Evolutionary conservation across 2,329 filamentous ascomycete species (phyloP).

Genomic region (Chrysoporthe austroafricana): DNA sequence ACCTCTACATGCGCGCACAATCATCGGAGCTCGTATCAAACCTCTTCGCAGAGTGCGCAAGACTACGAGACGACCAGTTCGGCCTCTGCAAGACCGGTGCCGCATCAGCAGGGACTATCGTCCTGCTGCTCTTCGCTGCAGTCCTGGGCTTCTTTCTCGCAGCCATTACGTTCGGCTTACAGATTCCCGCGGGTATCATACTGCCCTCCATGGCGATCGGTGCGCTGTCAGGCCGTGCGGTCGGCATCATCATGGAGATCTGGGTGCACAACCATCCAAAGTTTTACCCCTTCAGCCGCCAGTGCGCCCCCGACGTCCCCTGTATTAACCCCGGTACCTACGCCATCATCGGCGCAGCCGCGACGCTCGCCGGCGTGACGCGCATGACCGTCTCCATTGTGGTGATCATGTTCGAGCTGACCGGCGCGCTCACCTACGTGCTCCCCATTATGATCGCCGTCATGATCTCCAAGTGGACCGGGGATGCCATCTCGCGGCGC

Average conservation of each 20-base stretch:
- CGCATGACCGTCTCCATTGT: conserved; percentile 98
- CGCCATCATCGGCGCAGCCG: conserved; percentile 92
- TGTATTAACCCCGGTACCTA: conserved; percentile 96
- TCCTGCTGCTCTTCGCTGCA: conserved; percentile 81
- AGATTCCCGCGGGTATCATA: conserved; percentile 94
- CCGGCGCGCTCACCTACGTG: conserved; percentile 92
- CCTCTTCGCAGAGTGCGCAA: conserved; percentile 88
- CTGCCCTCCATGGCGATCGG: conserved; percentile 96
- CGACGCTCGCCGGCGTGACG: conserved; percentile 90
- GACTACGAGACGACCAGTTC: conserved; percentile 81
- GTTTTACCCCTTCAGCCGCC: conserved; percentile 72
- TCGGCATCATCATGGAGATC: conserved; percentile 88
- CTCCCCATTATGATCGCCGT: conserved; percentile 99
- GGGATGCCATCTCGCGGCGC: conserved; percentile 87
- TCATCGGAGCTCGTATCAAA: conserved; percentile 88
- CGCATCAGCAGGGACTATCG: conserved; percentile 79
- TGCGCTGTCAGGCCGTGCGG: conserved; percentile 83
- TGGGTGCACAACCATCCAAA: conserved; percentile 78
- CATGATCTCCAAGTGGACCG: conserved; percentile 98
- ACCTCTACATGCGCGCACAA: conserved; percentile 94
- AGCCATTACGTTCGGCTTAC: conserved; percentile 87
- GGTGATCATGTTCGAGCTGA: conserved; percentile 99
- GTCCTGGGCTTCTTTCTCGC: conserved; percentile 84
- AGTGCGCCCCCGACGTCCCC: conserved; percentile 81
- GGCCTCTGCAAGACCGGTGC: conserved; percentile 88